phyloP scores from a whole-genome alignment of 2,329 filamentous ascomycete genomes.

The Colletotrichum siamense region DNA sequence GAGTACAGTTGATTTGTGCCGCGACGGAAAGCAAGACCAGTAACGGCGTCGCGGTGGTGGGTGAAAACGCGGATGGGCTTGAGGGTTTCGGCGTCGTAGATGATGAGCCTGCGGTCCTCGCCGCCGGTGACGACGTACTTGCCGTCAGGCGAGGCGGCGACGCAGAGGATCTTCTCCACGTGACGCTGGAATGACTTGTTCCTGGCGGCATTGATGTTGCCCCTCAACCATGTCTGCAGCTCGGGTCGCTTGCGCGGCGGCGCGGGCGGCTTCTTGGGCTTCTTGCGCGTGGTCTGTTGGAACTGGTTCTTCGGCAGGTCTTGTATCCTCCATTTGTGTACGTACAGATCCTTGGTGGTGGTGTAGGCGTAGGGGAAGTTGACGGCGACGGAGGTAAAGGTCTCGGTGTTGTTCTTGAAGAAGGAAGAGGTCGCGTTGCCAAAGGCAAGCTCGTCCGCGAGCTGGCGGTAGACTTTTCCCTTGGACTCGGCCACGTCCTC shows the following conservation, averaged over 20 bases:
- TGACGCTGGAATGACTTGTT: slow-evolving; percentile 78
- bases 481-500: slow-evolving; percentile 94
- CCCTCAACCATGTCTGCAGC: slow-evolving; percentile 67
- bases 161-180: slow-evolving; percentile 77
- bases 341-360: slow-evolving; percentile 80
- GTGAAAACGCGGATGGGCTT: slow-evolving; percentile 82
- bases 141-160: slow-evolving; percentile 88
- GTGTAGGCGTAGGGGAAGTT: slow-evolving; percentile 86
- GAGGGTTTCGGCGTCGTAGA: slow-evolving; percentile 84
- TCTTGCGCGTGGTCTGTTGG: slow-evolving; percentile 60
- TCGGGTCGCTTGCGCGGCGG: slow-evolving; percentile 67
- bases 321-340: slow-evolving; percentile 91
- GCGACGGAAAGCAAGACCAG: slow-evolving; percentile 82
- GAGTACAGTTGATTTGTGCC: slow-evolving; percentile 94
- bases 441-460: slow-evolving; percentile 78
- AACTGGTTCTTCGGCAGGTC: slow-evolving; percentile 66
- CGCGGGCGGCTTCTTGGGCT: slow-evolving; percentile 61
- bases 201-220: slow-evolving; percentile 62
- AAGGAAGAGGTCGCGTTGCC: slow-evolving; percentile 69
- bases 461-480: slow-evolving; percentile 83
- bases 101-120: slow-evolving; percentile 80
- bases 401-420: slow-evolving; percentile 79
- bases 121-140: slow-evolving; percentile 92
- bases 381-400: slow-evolving; percentile 80
- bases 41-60: slow-evolving; percentile 91